phyloP scores from a whole-genome alignment of 768 basidiomycete genomes.

The Lentinula detonsa region DNA sequence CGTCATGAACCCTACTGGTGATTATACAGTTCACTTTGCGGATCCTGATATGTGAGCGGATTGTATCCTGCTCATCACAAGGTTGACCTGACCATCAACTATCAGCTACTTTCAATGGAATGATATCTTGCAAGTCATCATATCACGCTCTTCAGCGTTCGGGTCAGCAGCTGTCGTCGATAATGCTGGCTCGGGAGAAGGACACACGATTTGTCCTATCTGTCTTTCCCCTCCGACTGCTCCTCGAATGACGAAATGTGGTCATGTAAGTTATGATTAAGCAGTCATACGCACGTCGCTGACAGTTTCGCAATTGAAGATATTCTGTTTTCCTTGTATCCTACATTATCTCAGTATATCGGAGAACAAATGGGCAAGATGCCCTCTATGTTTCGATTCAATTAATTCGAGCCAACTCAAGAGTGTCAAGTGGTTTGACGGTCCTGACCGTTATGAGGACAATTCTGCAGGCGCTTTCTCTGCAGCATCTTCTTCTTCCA shows the following conservation, averaged over 20 bases:
- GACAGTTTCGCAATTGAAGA: slow-evolving; percentile 34
- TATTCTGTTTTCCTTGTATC: slow-evolving; percentile 94
- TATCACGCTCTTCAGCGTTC: slow-evolving; percentile 77
- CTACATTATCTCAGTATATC: slow-evolving; percentile 84
- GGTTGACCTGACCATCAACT: background rate
- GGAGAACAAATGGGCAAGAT: slow-evolving; percentile 86
- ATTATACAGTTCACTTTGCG: slow-evolving; percentile 92
- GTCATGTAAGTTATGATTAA: slow-evolving; percentile 67
- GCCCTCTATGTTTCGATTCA: slow-evolving; percentile 95
- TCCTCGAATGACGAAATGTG: slow-evolving; percentile 94
- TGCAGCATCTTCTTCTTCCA: slow-evolving; percentile 42
- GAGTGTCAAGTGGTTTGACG: slow-evolving; percentile 86
- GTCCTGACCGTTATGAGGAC: slow-evolving; percentile 27
- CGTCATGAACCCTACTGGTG: slow-evolving; percentile 88
- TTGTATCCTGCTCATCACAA: slow-evolving; percentile 3
- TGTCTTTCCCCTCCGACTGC: slow-evolving; percentile 89
- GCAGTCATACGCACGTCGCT: slow-evolving; percentile 2
- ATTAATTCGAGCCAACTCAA: slow-evolving; percentile 88
- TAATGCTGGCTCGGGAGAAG: slow-evolving; percentile 42
- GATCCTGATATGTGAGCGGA: slow-evolving; percentile 88
- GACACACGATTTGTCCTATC: slow-evolving; percentile 82
- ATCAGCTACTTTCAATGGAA: slow-evolving; percentile 91
- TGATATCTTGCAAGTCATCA: slow-evolving; percentile 91
- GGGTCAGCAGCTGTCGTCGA: slow-evolving; percentile 47
- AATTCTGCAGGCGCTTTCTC: slow-evolving; percentile 22